phyloP scores from a whole-genome alignment of 163 green algal species.

The Smithsoniella earleae region DNA sequence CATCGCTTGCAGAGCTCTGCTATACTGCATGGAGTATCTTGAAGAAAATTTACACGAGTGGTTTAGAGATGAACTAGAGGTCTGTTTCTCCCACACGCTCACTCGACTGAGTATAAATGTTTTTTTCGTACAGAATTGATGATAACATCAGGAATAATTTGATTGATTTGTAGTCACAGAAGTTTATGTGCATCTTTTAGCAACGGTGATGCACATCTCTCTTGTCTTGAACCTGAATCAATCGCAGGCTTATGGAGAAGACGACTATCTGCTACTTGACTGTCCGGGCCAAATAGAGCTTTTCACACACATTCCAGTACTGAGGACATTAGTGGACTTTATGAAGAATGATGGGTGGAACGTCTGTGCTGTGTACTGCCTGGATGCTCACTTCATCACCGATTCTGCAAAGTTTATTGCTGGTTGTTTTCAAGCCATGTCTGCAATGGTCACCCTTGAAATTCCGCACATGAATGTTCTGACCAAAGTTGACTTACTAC shows the following conservation, averaged over 20 bases:
- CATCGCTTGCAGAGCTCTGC: slow-evolving; percentile 57
- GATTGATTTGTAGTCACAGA: too few species aligned
- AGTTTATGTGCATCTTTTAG: too few species aligned
- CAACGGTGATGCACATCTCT: too few species aligned
- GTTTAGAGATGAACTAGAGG: slow-evolving; percentile 80
- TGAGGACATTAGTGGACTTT: slow-evolving; percentile 76
- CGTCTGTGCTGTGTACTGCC: slow-evolving; percentile 83
- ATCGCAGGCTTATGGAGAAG: slow-evolving; percentile 75
- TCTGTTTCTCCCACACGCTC: slow-evolving; percentile 27
- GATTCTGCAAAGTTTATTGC: slow-evolving; percentile 85
- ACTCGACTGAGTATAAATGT: too few species aligned
- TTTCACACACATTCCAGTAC: slow-evolving; percentile 84
- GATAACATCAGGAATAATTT: too few species aligned
- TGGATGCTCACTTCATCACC: slow-evolving; percentile 82
- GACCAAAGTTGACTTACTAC: slow-evolving; percentile 88
- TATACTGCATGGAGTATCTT: slow-evolving; percentile 98
- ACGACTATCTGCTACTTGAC: slow-evolving; percentile 95
- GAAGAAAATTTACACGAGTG: slow-evolving; percentile 94
- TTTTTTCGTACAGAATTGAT: too few species aligned
- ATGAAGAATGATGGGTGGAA: slow-evolving; percentile 62
- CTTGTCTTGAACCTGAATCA: too few species aligned
- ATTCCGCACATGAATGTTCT: slow-evolving; percentile 95
- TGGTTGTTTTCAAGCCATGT: slow-evolving; percentile 79
- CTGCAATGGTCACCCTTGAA: slow-evolving; percentile 94
- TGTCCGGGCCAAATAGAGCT: slow-evolving; percentile 97